These are phyloP conservation scores for Eucalyptus tenuipes DNA, from an alignment of 345 rosid genomes.

Conservation along the genomic window DNA sequence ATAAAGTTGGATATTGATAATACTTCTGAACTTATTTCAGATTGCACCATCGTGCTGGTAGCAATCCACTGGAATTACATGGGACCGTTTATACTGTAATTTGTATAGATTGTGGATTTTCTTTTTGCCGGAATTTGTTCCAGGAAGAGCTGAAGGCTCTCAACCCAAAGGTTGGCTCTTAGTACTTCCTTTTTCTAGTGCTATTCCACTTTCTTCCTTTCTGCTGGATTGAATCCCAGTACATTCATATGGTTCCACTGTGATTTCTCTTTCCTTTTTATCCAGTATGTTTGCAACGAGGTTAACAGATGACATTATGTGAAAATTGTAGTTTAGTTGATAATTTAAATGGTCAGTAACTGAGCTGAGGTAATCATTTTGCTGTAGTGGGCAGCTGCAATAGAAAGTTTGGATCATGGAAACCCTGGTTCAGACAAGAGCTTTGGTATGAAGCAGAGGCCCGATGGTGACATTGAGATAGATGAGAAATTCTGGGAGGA, in stretches of 20 bases:
- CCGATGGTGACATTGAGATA: constrained; percentile 93
- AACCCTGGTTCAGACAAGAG: constrained; percentile 75
- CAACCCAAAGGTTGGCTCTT: constrained; percentile 64
- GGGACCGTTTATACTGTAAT: constrained; percentile 73
- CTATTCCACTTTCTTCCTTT: not conserved
- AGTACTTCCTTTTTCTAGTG: not conserved
- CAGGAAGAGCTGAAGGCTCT: constrained; percentile 73
- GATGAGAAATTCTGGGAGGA: constrained; percentile 96
- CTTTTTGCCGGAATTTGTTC: constrained; percentile 40
- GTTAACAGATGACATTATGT: not conserved
- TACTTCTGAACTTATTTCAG: constrained; percentile 14
- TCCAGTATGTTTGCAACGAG: not conserved
- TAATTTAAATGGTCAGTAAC: not conserved
- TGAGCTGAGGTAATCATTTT: not conserved
- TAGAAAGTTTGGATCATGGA: constrained; percentile 71
- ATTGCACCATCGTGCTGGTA: constrained; percentile 88
- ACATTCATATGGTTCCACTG: not conserved
- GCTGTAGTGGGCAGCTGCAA: constrained; percentile 84
- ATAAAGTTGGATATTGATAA: not conserved
- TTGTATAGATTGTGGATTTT: constrained; percentile 69
- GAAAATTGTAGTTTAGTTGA: not conserved
- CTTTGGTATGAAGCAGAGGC: constrained; percentile 97
- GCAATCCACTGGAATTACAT: constrained; percentile 79
- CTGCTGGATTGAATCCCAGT: not conserved
- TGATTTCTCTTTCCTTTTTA: not conserved